Conservation (phyloP, 148 eudicot species). For the Agrostemma githago region DNA sequence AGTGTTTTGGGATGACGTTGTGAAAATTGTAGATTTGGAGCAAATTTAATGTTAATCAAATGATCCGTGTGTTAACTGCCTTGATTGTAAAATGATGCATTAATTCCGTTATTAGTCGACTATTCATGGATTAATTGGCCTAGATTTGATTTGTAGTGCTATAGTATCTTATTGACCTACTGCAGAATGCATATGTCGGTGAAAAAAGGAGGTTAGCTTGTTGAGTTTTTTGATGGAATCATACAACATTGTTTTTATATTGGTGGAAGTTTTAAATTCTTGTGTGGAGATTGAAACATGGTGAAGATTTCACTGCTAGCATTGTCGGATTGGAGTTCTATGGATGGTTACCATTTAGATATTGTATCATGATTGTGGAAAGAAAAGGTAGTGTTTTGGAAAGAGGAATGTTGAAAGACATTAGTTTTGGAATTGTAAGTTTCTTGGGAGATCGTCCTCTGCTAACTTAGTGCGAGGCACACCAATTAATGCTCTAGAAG, state of each 20-base stretch:
- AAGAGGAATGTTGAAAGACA: background rate
- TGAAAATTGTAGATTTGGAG: background rate
- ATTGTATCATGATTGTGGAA: no score
- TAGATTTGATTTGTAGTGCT: background rate
- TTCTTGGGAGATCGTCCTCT: background rate
- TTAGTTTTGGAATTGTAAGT: background rate
- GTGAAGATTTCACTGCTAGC: background rate
- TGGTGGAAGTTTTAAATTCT: background rate
- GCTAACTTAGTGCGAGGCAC: background rate
- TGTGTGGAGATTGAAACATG: background rate
- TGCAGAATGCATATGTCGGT: background rate
- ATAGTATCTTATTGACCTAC: constrained; percentile 2
- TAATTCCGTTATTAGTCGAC: background rate
- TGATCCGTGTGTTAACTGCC: background rate
- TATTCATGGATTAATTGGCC: constrained; percentile 11
- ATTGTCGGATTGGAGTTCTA: background rate
- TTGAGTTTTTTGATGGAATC: background rate
- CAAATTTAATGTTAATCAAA: no score
- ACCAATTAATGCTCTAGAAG: background rate
- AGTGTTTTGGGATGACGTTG: background rate
- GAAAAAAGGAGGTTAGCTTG: background rate
- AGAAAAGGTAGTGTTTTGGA: background rate
- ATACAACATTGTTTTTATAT: background rate
- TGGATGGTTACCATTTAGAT: background rate
- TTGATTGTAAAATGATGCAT: background rate